Conservation (phyloP, 768 basidiomycete genomes). For the Nevesoporus exiguus region DNA sequence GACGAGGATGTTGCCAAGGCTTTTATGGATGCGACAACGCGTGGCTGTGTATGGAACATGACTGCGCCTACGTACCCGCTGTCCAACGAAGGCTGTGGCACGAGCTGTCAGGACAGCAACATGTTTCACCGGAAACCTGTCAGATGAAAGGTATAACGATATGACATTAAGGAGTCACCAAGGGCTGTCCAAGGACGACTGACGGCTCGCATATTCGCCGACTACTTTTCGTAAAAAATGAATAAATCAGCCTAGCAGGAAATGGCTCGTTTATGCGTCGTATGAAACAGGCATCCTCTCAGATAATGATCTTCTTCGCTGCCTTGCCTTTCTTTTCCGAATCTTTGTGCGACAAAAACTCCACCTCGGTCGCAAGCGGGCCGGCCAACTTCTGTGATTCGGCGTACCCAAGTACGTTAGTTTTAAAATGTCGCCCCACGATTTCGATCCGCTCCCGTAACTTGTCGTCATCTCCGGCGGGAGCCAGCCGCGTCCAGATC, state of each 20-base stretch:
- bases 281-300: constrained; percentile 23
- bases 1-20: constrained; percentile 15
- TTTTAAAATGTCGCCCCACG: constrained; percentile 91
- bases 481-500: constrained; percentile 94
- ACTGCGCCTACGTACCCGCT: constrained; percentile 12
- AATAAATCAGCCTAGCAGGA: constrained; percentile 30
- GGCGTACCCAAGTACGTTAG: constrained; percentile 75
- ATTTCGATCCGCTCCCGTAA: constrained; percentile 79
- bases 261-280: constrained; percentile 15
- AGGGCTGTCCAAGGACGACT: constrained; percentile 19
- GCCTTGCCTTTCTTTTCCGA: constrained; percentile 91
- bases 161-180: constrained; percentile 26
- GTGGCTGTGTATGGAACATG: constrained; percentile 21
- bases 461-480: constrained; percentile 49
- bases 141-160: constrained; percentile 8
- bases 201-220: constrained; percentile 18
- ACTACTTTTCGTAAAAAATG: constrained; percentile 27
- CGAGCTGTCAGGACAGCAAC: not conserved
- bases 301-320: constrained; percentile 75
- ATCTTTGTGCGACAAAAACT: constrained; percentile 93
- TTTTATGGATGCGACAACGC: constrained; percentile 8
- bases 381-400: constrained; percentile 74
- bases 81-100: not conserved
- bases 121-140: constrained; percentile 5
- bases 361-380: constrained; percentile 91